phyloP scores from a whole-genome alignment of 1,284 basidiomycete species.

The Afroboletus lepidellus region DNA sequence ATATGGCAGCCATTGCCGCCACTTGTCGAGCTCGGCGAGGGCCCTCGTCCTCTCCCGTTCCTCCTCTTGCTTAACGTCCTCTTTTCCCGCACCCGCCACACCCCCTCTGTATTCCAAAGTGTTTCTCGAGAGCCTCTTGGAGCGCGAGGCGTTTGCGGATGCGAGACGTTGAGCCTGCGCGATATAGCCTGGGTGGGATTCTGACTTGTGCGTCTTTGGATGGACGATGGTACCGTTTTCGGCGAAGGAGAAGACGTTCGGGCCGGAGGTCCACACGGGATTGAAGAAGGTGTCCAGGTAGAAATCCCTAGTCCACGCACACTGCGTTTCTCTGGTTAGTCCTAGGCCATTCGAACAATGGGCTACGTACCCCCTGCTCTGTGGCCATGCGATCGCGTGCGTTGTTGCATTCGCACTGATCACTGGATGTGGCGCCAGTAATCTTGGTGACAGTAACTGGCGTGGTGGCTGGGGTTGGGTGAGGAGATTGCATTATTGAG shows the following conservation, averaged over 20 bases:
- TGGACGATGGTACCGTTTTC: constrained; percentile 11
- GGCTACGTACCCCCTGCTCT: neutral
- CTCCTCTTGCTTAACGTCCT: constrained; percentile 16
- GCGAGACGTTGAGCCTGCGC: neutral
- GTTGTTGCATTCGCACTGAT: neutral
- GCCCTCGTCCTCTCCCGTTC: neutral
- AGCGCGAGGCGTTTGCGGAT: neutral
- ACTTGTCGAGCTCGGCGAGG: neutral
- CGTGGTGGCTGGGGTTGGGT: neutral
- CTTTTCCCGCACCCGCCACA: constrained; percentile 18
- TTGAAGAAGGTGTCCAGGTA: constrained; percentile 23
- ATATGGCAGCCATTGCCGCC: neutral
- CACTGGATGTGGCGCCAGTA: constrained; percentile 1
- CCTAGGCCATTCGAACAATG: too few relatives aligned
- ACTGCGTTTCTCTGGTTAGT: neutral
- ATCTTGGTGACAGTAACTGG: neutral
- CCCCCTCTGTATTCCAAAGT: constrained; percentile 20
- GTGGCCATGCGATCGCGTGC: neutral
- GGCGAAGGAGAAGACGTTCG: constrained; percentile 20
- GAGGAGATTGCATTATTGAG: neutral
- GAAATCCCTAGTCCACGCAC: constrained; percentile 14
- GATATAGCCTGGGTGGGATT: constrained; percentile 13
- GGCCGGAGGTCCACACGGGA: constrained; percentile 21
- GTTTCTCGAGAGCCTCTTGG: neutral
- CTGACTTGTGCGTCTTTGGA: constrained; percentile 2